Base-by-base conservation (phyloP, 2,329 filamentous ascomycete genomes). In the Chrysosporium queenslandicum region DNA sequence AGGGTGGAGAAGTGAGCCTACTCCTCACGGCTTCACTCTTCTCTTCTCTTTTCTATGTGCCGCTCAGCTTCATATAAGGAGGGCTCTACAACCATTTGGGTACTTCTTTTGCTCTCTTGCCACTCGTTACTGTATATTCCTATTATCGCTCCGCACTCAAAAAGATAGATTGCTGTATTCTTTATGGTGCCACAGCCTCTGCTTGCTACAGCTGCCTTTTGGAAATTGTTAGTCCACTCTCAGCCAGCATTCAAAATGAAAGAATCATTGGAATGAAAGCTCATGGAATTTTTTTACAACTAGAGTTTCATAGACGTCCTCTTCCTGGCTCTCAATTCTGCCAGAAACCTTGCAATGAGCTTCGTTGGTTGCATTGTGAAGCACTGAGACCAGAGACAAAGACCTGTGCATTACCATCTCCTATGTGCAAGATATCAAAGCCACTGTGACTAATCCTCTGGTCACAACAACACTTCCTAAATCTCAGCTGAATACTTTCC, bases 91-190 rank as follows among this genome's bases (percentile, higher is more conserved):
- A n/a, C 4, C n/a, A 27, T 6, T 36, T 36, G 45, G 30, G 9
- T 34, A 12, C 27, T 42, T 41, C 25, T 9, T 30, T 32, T 40
- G 21, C 25, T 41, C 34, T 52, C 42, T 47, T 39, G 41, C 21
- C 43, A 52, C 47, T 46, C 50, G 34, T 40, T 46, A 43, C 23
- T 29, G 18, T 52, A 20, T 47, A 47, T 52, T 52, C 34, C 50
- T 52, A 52, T 47, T 41, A 32, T 46, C 16, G 2, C 30, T 37
- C 5, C 8, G 20, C 6, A 8, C n/a, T 30, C 27, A 9, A 27
- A 37, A 9, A 50, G 37, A 16, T 30, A 45, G 37, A 32, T 29
- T 14, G 12, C 14, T 37, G 40, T 51, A 36, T 51, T 14, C 18
- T 45, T 36, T 43, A 43, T 25, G 29, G n/a, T 14, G 27, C 27